Conservation (phyloP, 352 stramenopile genomes). For the Phytophthora multivora region DNA sequence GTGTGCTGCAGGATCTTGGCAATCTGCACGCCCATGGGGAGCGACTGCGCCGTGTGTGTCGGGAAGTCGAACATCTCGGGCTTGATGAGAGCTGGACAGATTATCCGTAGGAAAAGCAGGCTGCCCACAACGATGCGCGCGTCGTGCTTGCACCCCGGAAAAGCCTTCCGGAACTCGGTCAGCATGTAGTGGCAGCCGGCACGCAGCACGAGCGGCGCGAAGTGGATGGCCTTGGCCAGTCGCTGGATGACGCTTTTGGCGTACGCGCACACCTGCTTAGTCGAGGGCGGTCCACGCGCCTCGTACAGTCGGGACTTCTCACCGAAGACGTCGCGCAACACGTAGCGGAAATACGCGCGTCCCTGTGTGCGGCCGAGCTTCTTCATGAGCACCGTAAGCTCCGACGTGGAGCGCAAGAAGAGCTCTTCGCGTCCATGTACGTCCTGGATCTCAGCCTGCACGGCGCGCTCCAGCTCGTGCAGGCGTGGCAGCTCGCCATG, state of each 20-base stretch:
- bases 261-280: conserved; percentile 54
- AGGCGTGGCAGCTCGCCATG: conserved; percentile 65
- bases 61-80: conserved; percentile 81
- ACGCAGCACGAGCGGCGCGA: conserved; percentile 73
- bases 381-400: conserved; percentile 73
- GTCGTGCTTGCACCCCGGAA: conserved; percentile 64
- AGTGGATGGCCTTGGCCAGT: conserved; percentile 73
- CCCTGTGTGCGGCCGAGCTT: conserved; percentile 70
- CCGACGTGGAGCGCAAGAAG: conserved; percentile 80
- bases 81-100: conserved; percentile 83
- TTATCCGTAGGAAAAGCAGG: conserved; percentile 74
- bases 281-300: conserved; percentile 23
- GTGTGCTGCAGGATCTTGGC: conserved; percentile 84
- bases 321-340: conserved; percentile 77
- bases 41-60: conserved; percentile 53
- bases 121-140: conserved; percentile 77
- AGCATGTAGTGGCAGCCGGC: conserved; percentile 77
- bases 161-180: conserved; percentile 68
- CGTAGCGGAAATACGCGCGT: conserved; percentile 82
- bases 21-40: conserved; percentile 69
- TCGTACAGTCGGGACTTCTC: conserved; percentile 64
- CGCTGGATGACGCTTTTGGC: conserved; percentile 69
- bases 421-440: conserved; percentile 70
- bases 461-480: conserved; percentile 68
- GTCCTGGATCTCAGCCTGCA: conserved; percentile 66